phyloP scores from a whole-genome alignment of 2,329 filamentous ascomycete genomes.

The Neobulgaria alba region DNA sequence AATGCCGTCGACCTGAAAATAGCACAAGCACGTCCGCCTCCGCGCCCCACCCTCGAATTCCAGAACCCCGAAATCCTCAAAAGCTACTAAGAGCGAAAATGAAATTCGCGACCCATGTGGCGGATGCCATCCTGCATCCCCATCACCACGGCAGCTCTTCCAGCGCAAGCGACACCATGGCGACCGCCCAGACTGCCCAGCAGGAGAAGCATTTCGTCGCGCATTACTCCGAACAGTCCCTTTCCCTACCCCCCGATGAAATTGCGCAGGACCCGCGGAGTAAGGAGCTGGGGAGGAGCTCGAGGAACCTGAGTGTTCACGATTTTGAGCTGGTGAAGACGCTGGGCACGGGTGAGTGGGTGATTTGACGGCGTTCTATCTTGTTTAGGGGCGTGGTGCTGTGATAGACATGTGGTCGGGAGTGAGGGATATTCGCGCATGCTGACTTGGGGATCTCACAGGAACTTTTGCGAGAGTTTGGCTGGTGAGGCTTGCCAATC shows the following conservation, averaged over 20 bases:
- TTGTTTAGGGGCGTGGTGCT: constrained; percentile 3
- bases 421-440: constrained; percentile 3
- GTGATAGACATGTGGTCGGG: constrained; percentile 5
- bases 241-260: constrained; percentile 18
- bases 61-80: no score
- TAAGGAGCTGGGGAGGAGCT: constrained; percentile 23
- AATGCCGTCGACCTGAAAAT: background rate
- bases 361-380: constrained; percentile 1
- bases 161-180: background rate
- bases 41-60: background rate
- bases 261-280: constrained; percentile 20
- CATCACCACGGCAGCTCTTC: background rate
- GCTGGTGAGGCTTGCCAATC: constrained; percentile 58
- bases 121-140: background rate
- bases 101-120: background rate
- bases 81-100: background rate
- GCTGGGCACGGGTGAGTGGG: constrained; percentile 61
- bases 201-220: constrained; percentile 25
- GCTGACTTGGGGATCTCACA: constrained; percentile 27
- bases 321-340: constrained; percentile 71
- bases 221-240: constrained; percentile 15
- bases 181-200: constrained; percentile 9
- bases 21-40: background rate
- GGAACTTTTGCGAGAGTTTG: constrained; percentile 78
- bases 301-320: constrained; percentile 32